phyloP scores from a whole-genome alignment of 1,139 yeast species.

The Protomyces inundatus region DNA sequence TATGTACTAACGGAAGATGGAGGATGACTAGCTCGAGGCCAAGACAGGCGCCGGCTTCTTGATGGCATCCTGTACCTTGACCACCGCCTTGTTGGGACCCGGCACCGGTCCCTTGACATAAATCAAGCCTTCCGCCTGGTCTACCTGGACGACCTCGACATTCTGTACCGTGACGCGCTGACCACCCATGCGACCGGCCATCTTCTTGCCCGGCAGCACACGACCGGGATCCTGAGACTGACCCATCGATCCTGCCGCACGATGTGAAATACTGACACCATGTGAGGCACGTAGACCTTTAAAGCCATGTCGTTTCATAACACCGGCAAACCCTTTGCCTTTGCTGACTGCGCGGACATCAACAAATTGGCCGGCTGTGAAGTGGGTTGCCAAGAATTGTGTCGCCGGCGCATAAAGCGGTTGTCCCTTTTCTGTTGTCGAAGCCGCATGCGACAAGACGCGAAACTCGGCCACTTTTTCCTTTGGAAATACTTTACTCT shows the following conservation, averaged over 20 bases:
- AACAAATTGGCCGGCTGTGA: conserved; percentile 73
- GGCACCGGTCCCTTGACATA: conserved; percentile 86
- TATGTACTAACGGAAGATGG: no score
- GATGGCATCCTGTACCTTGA: conserved; percentile 73
- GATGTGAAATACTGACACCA: conserved; percentile 90
- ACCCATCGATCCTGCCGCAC: conserved; percentile 98
- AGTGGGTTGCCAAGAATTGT: conserved; percentile 63
- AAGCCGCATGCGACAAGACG: conserved; percentile 35
- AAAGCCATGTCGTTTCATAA: conserved; percentile 94
- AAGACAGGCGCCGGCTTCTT: conserved; percentile 37
- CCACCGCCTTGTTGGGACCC: conserved; percentile 75
- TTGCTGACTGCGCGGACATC: conserved; percentile 74
- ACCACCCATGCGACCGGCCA: conserved; percentile 97
- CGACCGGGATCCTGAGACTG: conserved; percentile 93
- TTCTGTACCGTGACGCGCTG: conserved; percentile 69
- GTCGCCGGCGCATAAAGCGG: conserved; percentile 1
- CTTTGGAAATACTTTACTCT: conserved; percentile 83
- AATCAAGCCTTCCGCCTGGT: conserved; percentile 73
- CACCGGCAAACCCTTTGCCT: conserved; percentile 98
- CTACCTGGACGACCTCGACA: conserved; percentile 68
- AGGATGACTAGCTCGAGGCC: neutral
- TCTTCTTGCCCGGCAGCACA: conserved; percentile 91
- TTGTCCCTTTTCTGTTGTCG: conserved; percentile 62
- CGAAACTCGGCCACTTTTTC: conserved; percentile 64
- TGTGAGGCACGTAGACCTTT: conserved; percentile 87